Evolutionary conservation across 2,329 filamentous ascomycete genomes (phyloP), one percentile per base, ranked within the genome.

Genomic region (Aspergillus piperis): DNA sequence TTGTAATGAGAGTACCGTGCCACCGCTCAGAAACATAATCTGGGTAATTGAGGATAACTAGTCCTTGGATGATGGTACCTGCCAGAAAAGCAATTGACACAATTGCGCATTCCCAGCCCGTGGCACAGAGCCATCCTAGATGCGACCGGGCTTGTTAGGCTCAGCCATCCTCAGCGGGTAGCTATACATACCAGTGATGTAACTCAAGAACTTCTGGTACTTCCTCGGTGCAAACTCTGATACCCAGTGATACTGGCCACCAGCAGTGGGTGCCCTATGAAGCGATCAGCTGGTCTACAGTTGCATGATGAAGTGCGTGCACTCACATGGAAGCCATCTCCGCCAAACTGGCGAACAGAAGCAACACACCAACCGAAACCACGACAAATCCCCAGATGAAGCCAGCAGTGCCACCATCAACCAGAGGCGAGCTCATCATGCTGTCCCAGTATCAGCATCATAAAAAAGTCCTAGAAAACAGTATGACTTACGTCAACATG

Each of bases 231-330:
- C 73, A 54, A 75, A 75, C 63, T 76, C 73, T 57, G 71, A 73
- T 38, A 74, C 73, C 75, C 75, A 78, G 61, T 77, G 74, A 48
- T 77, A 77, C 57, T 78, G 75, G 39, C 73, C 75, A 59, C 71
- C 75, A 3, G 73, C 74, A 7, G 73, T 76, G 19, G 75, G 75
- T 15, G 75, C 67, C 51, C 70, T 74, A 17, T 32, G 5, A 19
- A 50, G 10, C 2, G 17, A 17, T 30, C 0, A 50, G 8, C n/a
- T 19, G 27, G 7, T 30, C 8, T 17, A 17, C 3, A 2, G 13
- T 27, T 10, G 21, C 8, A 32, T 8, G 25, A 5, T 50, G 5
- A 19, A 15, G 15, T 15, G 47, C 15, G 7, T 50, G 47, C 47
- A 50, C 47, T 50, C 32, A 50, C 47, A 50, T 50, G 47, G 47